Evolutionary conservation across 169 alveolate genomes (phyloP).

Genomic region (Besnoitia besnoiti): DNA sequence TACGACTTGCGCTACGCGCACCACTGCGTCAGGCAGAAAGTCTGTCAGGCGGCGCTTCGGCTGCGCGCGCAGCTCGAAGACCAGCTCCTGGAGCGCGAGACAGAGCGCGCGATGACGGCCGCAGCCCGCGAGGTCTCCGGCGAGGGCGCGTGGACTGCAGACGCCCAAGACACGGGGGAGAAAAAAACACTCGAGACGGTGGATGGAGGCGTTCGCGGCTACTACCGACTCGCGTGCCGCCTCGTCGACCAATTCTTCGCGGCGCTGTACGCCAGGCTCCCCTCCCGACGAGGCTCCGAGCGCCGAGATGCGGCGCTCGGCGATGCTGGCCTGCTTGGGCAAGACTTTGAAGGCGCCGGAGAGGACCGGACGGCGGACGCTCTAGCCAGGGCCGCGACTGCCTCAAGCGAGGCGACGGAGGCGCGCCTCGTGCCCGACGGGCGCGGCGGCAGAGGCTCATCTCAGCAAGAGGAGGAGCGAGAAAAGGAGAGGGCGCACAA

Average conservation of each 20-base stretch:
- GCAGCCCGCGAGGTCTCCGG: background rate
- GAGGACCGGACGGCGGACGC: background rate
- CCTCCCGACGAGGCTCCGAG: background rate
- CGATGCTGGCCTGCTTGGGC: too few species aligned
- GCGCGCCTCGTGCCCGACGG: background rate
- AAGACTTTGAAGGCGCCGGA: too few species aligned
- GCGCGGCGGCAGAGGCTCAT: background rate
- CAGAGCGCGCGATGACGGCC: background rate
- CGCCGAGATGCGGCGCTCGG: background rate
- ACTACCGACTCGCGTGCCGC: background rate
- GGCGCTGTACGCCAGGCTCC: background rate
- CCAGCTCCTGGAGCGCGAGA: conserved; percentile 23
- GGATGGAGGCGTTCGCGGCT: background rate
- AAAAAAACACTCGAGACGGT: background rate
- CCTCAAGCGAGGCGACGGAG: background rate
- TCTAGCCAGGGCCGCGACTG: background rate
- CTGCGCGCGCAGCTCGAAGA: background rate
- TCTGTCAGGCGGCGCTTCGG: background rate
- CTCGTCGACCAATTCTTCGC: conserved; percentile 9
- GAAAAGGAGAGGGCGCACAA: background rate
- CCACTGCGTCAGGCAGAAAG: background rate
- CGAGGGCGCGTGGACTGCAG: background rate
- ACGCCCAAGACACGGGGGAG: background rate
- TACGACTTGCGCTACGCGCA: conserved; percentile 19
- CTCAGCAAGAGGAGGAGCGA: background rate